phyloP scores from a whole-genome alignment of 2,329 filamentous ascomycete species.

The Aspergillus luchuensis region DNA sequence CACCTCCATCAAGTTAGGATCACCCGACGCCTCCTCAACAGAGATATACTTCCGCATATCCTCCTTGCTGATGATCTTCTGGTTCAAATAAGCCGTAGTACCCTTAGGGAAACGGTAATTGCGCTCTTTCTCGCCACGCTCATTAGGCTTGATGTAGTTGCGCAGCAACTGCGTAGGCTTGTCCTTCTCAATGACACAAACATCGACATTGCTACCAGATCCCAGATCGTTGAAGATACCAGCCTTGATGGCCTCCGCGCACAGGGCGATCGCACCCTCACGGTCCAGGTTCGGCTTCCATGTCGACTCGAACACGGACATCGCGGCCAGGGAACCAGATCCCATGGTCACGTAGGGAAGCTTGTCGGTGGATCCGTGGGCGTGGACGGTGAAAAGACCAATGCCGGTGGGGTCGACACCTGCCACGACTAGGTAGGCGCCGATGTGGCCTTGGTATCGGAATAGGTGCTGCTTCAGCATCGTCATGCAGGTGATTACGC shows the following conservation, averaged over 20 bases:
- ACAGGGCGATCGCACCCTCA: constrained; percentile 80
- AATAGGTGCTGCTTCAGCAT: constrained; percentile 99
- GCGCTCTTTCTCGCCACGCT: constrained; percentile 85
- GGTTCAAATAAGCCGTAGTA: constrained; percentile 93
- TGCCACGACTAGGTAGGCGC: constrained; percentile 95
- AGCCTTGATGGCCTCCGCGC: constrained; percentile 84
- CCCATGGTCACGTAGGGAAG: constrained; percentile 99
- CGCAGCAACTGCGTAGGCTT: constrained; percentile 86
- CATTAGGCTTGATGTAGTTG: constrained; percentile 91
- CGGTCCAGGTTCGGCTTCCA: constrained; percentile 80
- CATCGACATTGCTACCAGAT: constrained; percentile 95
- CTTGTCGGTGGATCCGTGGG: constrained; percentile 97
- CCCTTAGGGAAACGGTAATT: constrained; percentile 89
- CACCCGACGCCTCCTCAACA: constrained; percentile 78
- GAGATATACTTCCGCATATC: constrained; percentile 93
- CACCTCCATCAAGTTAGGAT: constrained; percentile 68
- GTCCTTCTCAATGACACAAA: constrained; percentile 90
- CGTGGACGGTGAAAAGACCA: constrained; percentile 96
- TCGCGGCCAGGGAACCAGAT: constrained; percentile 90
- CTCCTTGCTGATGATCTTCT: constrained; percentile 93
- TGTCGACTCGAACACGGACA: constrained; percentile 96
- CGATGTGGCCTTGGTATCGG: constrained; percentile 96
- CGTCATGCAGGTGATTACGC: constrained; percentile 99
- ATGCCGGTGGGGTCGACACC: constrained; percentile 94
- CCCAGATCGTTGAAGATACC: constrained; percentile 99